Evolutionary conservation across 129 eudicot species (phyloP).

Genomic region (Ambrosia artemisiifolia): DNA sequence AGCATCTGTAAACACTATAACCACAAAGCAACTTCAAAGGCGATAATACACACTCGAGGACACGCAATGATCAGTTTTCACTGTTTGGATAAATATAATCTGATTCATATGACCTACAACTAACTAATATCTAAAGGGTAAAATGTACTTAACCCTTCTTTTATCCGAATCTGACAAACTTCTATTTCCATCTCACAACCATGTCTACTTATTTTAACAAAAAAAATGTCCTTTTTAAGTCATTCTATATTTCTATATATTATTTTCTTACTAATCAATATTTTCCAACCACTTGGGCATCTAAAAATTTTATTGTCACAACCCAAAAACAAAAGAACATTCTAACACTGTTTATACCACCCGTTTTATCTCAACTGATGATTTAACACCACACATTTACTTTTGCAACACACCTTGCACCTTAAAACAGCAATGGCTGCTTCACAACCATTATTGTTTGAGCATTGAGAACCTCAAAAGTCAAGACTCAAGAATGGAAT

Average conservation of each 20-base stretch:
- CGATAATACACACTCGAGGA: neutral
- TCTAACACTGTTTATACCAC: neutral
- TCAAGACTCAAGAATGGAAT: neutral
- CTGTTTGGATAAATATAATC: neutral
- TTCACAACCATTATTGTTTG: neutral
- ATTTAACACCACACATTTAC: neutral
- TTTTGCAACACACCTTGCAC: neutral
- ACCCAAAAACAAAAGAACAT: neutral
- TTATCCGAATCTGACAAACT: neutral
- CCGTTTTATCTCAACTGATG: neutral
- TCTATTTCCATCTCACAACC: neutral
- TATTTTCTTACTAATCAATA: neutral
- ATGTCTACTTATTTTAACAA: neutral
- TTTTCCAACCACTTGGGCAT: neutral
- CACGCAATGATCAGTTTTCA: neutral
- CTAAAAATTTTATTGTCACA: neutral
- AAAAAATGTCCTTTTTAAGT: neutral
- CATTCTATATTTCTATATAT: neutral
- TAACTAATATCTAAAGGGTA: neutral
- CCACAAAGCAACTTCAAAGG: neutral
- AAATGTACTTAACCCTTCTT: neutral
- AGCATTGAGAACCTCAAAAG: neutral
- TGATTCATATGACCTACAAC: neutral
- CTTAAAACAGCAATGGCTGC: neutral
- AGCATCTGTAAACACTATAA: too few species aligned